Evolutionary conservation across 2,329 filamentous ascomycete species (phyloP).

Genomic region (Rutstroemia sp.): DNA sequence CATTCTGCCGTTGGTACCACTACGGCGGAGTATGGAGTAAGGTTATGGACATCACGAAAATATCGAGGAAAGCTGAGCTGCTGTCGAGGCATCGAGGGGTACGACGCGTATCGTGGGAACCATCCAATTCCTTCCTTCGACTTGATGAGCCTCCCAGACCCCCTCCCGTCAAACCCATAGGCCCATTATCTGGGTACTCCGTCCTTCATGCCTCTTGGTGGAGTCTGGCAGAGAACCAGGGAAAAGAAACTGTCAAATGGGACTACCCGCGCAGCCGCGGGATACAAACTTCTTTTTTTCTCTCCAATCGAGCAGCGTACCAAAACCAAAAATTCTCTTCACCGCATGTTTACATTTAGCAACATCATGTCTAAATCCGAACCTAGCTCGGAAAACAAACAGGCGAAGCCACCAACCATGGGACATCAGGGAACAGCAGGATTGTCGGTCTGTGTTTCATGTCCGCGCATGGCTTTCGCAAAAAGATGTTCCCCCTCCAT

Average conservation of each 20-base stretch:
- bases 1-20: not conserved
- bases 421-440: not conserved
- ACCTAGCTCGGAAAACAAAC: not conserved
- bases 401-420: not conserved
- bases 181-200: not conserved
- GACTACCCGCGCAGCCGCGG: slow-evolving; percentile 9
- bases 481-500: not conserved
- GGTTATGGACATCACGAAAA: not conserved
- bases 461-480: not conserved
- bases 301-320: not conserved
- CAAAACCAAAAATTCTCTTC: not conserved
- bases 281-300: not conserved
- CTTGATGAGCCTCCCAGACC: too few relatives aligned
- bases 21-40: not conserved
- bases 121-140: too few relatives aligned
- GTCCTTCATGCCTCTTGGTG: not conserved
- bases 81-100: not conserved
- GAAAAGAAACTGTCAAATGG: slow-evolving; percentile 4
- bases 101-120: too few relatives aligned
- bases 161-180: too few relatives aligned
- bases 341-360: slow-evolving; percentile 5
- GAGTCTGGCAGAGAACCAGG: not conserved
- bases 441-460: slow-evolving; percentile 1
- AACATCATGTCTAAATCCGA: not conserved
- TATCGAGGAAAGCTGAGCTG: not conserved